Percentiles rank a stretch among this genome's conserved stretches.
Evolutionary conservation across 2,329 filamentous ascomycete species (phyloP).

Genomic region (Penicillium sp.): DNA sequence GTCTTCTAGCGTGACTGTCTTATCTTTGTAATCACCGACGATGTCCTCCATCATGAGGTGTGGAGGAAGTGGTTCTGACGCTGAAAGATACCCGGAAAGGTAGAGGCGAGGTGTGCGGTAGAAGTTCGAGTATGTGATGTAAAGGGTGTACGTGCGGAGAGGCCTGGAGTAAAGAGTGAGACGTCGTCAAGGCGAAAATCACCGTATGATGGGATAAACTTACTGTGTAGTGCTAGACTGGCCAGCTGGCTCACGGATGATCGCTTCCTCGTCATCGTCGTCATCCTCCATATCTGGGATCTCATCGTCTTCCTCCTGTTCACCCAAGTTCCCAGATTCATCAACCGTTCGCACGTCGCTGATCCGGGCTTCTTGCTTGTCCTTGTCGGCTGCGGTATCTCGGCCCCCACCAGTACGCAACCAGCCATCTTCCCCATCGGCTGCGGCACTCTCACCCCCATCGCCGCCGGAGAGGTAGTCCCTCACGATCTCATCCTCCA

Average conservation of each 20-base stretch:
- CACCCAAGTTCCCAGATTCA: conserved; percentile 82
- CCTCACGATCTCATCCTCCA: conserved; percentile 81
- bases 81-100: conserved; percentile 81
- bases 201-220: conserved; percentile 6
- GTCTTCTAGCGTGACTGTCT: conserved; percentile 96
- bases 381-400: conserved; percentile 47
- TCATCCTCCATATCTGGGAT: conserved; percentile 99
- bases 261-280: conserved; percentile 89
- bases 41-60: conserved; percentile 95
- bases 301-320: conserved; percentile 67
- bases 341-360: conserved; percentile 85
- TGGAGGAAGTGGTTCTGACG: conserved; percentile 78
- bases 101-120: conserved; percentile 96
- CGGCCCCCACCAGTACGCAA: conserved; percentile 76
- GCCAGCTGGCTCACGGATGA: conserved; percentile 73
- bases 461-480: conserved; percentile 66
- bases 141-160: conserved; percentile 92
- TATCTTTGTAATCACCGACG: conserved; percentile 94
- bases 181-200: conserved; percentile 1
- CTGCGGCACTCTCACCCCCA: conserved; percentile 53
- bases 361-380: conserved; percentile 73
- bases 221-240: conserved; percentile 56
- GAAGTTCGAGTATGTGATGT: conserved; percentile 97
- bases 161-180: conserved; percentile 55
- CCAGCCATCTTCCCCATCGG: conserved; percentile 90